Percentiles rank a stretch among this genome's conserved stretches.
Evolutionary conservation across 768 basidiomycete species (phyloP).

Genomic region (Dacryopinax spathularia): DNA sequence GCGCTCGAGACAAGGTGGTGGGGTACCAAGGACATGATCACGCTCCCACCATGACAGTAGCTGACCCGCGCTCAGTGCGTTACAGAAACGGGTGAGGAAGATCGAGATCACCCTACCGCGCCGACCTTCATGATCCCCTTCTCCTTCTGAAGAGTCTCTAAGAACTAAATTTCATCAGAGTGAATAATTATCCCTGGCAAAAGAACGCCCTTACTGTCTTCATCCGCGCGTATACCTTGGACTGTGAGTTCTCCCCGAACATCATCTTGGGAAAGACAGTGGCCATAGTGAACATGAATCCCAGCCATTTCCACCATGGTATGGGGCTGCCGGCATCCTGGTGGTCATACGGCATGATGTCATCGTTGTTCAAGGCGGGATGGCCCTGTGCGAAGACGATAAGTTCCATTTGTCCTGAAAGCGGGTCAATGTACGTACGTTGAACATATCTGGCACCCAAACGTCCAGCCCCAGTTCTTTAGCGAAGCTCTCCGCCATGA

Average conservation of each 20-base stretch:
- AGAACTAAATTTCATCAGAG: conserved; percentile 21
- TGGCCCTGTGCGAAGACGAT: background rate
- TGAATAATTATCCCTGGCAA: background rate
- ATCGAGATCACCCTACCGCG: conserved; percentile 26
- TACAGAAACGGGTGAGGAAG: background rate
- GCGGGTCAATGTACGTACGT: background rate
- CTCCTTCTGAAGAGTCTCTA: conserved; percentile 26
- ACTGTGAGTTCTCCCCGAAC: background rate
- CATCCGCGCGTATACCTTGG: background rate
- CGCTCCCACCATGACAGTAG: background rate
- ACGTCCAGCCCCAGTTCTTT: conserved; percentile 13
- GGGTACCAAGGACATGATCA: background rate
- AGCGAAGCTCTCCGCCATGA: conserved; percentile 43
- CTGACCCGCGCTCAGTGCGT: background rate
- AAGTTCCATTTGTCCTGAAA: background rate
- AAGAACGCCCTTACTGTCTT: background rate
- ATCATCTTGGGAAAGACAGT: background rate
- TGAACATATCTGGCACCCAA: background rate
- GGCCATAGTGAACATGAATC: background rate
- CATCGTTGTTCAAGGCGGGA: background rate
- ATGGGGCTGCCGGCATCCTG: background rate
- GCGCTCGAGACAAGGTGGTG: background rate
- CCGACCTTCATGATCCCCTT: conserved; percentile 31
- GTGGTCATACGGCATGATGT: conserved; percentile 1
- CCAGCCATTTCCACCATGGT: background rate